A percentile compares a stretch with the other conserved stretches of the same genome.
These are phyloP conservation scores for Eucalyptus globulus DNA, from an alignment of 345 rosid genomes.

Conservation along the genomic window DNA sequence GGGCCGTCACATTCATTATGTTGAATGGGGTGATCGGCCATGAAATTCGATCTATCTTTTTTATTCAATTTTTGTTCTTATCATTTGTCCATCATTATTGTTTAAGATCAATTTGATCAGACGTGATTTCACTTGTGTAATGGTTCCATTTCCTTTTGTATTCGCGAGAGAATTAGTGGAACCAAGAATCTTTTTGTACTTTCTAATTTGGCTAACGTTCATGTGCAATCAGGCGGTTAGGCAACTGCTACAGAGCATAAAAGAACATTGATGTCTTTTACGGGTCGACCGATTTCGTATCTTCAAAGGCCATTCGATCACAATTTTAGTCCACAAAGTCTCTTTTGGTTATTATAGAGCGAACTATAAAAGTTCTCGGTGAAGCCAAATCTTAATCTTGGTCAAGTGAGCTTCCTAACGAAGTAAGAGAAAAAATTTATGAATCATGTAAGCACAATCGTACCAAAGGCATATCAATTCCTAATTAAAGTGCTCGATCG, in stretches of 20 bases:
- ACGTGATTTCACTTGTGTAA: not conserved
- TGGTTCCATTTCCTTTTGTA: not conserved
- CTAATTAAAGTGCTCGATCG: too few relatives aligned
- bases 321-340: not conserved
- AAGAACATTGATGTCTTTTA: too few relatives aligned
- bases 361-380: not conserved
- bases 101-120: not conserved
- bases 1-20: not conserved
- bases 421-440: not conserved
- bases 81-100: not conserved
- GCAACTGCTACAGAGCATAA: too few relatives aligned
- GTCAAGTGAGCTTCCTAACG: not conserved
- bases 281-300: too few relatives aligned
- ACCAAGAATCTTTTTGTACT: not conserved
- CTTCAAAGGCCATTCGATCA: too few relatives aligned
- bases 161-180: not conserved
- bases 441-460: not conserved
- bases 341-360: not conserved
- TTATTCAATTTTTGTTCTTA: not conserved
- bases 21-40: not conserved
- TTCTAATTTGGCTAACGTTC: not conserved
- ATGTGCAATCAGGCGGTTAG: not conserved
- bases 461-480: too few relatives aligned
- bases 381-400: not conserved
- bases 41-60: not conserved